Conservation (phyloP, 352 stramenopile genomes). For the Aphanomyces euteiches region DNA sequence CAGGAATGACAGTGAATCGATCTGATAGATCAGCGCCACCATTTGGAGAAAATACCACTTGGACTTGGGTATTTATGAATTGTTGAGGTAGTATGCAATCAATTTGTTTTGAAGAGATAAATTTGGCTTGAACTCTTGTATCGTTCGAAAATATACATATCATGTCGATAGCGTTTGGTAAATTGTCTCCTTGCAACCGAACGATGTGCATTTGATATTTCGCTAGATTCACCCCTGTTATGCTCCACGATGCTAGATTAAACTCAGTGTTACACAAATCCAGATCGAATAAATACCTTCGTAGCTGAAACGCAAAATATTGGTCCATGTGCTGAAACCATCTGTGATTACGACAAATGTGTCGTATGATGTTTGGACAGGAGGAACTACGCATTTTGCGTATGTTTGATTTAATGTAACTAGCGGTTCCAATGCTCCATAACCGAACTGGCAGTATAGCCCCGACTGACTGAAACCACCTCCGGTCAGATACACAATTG, state of each 20-base stretch:
- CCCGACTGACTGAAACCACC: slow-evolving; percentile 25
- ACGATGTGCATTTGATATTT: neutral
- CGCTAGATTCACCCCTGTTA: neutral
- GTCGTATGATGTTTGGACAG: neutral
- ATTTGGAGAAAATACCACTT: slow-evolving; percentile 12
- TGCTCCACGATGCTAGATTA: slow-evolving; percentile 14
- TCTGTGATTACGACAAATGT: slow-evolving; percentile 24
- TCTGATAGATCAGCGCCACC: neutral
- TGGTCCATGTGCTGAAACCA: slow-evolving; percentile 19
- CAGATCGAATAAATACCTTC: slow-evolving; percentile 4
- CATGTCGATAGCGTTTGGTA: slow-evolving; percentile 10
- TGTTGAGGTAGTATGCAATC: neutral
- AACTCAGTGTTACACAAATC: neutral
- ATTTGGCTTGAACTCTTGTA: neutral
- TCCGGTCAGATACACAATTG: slow-evolving; percentile 26
- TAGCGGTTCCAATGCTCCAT: slow-evolving; percentile 2
- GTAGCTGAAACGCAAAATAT: slow-evolving; percentile 24
- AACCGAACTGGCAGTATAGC: slow-evolving; percentile 37
- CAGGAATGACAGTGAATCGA: too few relatives aligned
- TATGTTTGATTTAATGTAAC: neutral
- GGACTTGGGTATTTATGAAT: neutral
- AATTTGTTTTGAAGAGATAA: neutral
- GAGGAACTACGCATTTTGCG: neutral
- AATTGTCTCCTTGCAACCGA: neutral
- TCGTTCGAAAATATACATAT: slow-evolving; percentile 3